Conservation (phyloP, 2,329 filamentous ascomycete species). For the Paraphoma chrysanthemicola region DNA sequence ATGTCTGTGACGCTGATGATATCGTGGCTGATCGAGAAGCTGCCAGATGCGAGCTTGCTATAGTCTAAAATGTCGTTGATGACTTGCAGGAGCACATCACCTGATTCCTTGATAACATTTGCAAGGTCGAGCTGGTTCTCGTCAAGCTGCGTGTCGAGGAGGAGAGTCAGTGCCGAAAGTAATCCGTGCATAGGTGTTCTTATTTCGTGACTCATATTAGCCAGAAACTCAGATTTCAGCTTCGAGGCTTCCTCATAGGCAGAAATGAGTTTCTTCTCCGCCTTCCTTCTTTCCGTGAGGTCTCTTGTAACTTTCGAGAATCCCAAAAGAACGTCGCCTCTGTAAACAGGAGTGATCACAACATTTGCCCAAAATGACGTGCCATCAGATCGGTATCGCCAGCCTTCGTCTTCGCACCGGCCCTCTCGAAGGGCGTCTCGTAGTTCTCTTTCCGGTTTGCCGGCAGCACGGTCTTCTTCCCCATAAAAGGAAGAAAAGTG, state of each 20-base stretch:
- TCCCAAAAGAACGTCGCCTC: conserved; percentile 60
- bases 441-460: conserved; percentile 62
- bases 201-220: conserved; percentile 71
- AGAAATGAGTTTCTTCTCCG: conserved; percentile 62
- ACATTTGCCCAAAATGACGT: conserved; percentile 67
- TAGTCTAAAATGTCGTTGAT: conserved; percentile 74
- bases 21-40: conserved; percentile 63
- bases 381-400: conserved; percentile 66
- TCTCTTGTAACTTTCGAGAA: conserved; percentile 67
- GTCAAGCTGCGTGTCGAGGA: conserved; percentile 62
- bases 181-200: conserved; percentile 70
- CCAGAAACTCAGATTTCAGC: conserved; percentile 67
- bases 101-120: conserved; percentile 66
- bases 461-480: conserved; percentile 55
- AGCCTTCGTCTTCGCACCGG: conserved; percentile 65
- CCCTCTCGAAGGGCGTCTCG: conserved; percentile 62
- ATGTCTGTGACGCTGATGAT: conserved; percentile 57
- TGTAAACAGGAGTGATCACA: conserved; percentile 64
- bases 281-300: conserved; percentile 62
- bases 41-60: conserved; percentile 67
- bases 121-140: conserved; percentile 64
- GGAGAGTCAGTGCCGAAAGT: conserved; percentile 64
- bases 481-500: conserved; percentile 67
- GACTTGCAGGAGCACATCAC: conserved; percentile 64
- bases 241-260: conserved; percentile 69